phyloP scores from a whole-genome alignment of 1,284 basidiomycete species.

The Cryptococcus jaspeensis region DNA sequence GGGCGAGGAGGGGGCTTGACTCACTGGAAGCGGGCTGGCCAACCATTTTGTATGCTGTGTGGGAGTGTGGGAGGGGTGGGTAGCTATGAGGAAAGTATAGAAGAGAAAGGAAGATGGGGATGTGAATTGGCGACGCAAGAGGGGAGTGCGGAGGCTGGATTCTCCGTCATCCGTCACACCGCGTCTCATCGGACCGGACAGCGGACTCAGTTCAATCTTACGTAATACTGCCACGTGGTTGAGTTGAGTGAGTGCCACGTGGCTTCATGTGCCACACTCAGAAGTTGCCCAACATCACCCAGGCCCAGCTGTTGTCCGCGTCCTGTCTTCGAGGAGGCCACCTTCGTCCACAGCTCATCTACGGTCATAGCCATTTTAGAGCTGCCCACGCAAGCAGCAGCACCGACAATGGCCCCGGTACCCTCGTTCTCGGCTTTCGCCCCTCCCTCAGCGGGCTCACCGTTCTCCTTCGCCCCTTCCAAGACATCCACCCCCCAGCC shows the following conservation, averaged over 20 bases:
- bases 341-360: neutral
- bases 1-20: conserved; percentile 8
- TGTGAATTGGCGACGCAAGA: neutral
- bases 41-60: conserved; percentile 33
- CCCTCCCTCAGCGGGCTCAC: conserved; percentile 5
- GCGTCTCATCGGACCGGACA: no score
- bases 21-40: conserved; percentile 44
- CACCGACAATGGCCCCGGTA: conserved; percentile 8
- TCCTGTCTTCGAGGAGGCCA: no score
- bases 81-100: neutral
- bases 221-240: no score
- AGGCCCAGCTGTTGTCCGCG: no score
- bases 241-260: no score
- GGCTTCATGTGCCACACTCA: no score
- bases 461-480: conserved; percentile 10
- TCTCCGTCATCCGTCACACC: no score
- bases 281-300: no score
- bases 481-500: neutral
- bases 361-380: neutral
- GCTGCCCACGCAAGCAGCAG: no score
- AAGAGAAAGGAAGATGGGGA: neutral
- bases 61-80: neutral
- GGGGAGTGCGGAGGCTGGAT: no score
- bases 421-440: conserved; percentile 11
- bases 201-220: no score